A percentile compares a stretch with the other conserved stretches of the same genome.
Conservation (phyloP, 768 basidiomycete genomes). For the Cubamyces sp. region DNA sequence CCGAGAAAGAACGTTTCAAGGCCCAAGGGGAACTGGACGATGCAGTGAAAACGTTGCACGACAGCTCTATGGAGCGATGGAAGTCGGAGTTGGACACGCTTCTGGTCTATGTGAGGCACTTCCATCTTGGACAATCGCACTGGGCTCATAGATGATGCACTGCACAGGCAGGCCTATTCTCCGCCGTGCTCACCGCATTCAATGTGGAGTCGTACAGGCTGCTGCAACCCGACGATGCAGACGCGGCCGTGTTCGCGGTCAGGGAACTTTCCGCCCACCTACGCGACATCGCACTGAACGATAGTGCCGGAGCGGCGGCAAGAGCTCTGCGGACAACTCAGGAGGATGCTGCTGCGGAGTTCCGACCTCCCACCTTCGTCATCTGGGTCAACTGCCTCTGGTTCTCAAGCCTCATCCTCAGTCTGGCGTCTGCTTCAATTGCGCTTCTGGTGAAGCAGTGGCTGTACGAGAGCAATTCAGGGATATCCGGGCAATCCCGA, state of each 20-base stretch:
- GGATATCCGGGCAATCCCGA: conserved; percentile 27
- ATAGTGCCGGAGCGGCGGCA: neutral
- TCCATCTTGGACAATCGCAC: conserved; percentile 1
- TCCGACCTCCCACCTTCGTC: neutral
- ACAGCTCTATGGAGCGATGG: neutral
- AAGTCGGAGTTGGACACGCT: neutral
- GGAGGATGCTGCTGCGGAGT: neutral
- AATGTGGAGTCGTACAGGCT: conserved; percentile 22
- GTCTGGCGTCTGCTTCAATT: conserved; percentile 31
- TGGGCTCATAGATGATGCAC: no score
- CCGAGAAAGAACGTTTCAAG: neutral
- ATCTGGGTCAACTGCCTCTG: conserved; percentile 31
- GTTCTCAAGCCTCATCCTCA: conserved; percentile 32
- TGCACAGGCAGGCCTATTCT: conserved; percentile 32
- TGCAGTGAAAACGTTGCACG: neutral
- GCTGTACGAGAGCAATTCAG: conserved; percentile 28
- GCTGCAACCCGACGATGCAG: conserved; percentile 14
- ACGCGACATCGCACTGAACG: neutral
- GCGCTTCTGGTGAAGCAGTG: conserved; percentile 35
- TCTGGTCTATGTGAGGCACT: conserved; percentile 22
- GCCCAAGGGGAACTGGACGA: neutral
- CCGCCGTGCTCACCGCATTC: conserved; percentile 32
- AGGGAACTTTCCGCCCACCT: conserved; percentile 10
- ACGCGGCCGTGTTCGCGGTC: conserved; percentile 5
- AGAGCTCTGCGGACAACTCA: neutral